Base-by-base conservation (phyloP, 2,329 filamentous ascomycete genomes). In the Aspergillus fumigatiaffinis region DNA sequence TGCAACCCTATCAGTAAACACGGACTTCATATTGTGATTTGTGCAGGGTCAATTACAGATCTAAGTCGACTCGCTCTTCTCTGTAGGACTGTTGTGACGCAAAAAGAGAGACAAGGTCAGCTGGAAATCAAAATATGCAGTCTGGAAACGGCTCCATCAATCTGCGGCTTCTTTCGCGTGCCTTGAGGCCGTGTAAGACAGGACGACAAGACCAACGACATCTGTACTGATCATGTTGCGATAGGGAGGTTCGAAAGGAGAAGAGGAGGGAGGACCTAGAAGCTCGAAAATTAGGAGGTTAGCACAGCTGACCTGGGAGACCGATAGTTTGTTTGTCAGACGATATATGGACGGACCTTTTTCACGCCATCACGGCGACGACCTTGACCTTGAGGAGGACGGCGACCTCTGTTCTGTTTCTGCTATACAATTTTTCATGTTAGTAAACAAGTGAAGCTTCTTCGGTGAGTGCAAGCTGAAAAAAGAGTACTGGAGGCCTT, bases 321-420 rank as follows among this genome's bases (percentile, higher is more conserved):
- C 28, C 23, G 41, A 26, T 46, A 26, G 6, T 10, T 44, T 46
- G 46, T 32, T 47, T 17, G 20, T 32, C 38, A 46, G 44, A 25
- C 20, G 12, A 12, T 23, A 46, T 32, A 35, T 53, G 6, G 14
- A 50, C n/a, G 58, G 70, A 93, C 91, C 91, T 95, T 95, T 92
- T 88, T 92, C 74, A 93, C 84, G 77, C 90, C 90, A 78, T 94
- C 90, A 78, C 90, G 88, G 70, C 89, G 88, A 67, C 76, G 73
- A 63, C 79, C 75, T 65, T 78, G 44, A 25, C 10, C 21, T 47
- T 46, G 76, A 63, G 74, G 66, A 61, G 71, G 68, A 62, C 74
- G 73, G 62, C 73, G 71, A 63, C 74, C 67, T 56, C 73, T 71
- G 57, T 63, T 66, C 48, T 70, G 66, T 49, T 66, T 66, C 48